Evolutionary conservation across 441 rosid species (phyloP), one percentile per base, ranked within the genome.

Genomic region (Populus hybrid): DNA sequence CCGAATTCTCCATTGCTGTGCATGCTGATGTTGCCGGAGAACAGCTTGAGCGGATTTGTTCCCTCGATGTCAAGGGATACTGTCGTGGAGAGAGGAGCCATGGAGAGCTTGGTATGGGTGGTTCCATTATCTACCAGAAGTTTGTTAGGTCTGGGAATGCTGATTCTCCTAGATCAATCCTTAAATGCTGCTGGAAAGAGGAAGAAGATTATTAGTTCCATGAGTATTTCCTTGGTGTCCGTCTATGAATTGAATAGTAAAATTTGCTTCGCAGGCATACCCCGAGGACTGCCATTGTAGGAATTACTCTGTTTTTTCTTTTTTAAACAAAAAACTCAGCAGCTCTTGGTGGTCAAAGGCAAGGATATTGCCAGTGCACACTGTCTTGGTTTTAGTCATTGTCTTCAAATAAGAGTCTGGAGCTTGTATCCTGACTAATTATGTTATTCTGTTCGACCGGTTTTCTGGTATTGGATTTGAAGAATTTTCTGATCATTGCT

Each of bases 1-100:
- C 79, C 64, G 87, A 90, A 4, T 89, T 94, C 75, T 94, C 97
- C 6, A 76, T 94, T 6, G 87, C 95, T 20, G 83, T 92, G 71
- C 93, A 88, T 36, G 86, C 87, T 35, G 84, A 85, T 70, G 86
- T 78, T 35, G 77, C 76, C 2, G 81, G 69, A 14, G 75, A 42
- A 57, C 78, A 50, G 2, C 77, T 87, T n/a, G 81, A 72, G 50
- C 67, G 26, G 78, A 82, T 63, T 10, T 86, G 82, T 74, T 23
- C 82, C 11, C 73, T 88, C 72, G 85, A 88, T 79, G 81, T 89
- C 6, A 86, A 82, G 76, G 93, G 93, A 42, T 91, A 89, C 87
- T 10, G 69, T 80, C 67, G 86, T 66, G 82, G 81, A 80, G 96
- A 88, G 88, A 88, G 81, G 71, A 78, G 86, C 81, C 42, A 77